A percentile compares a stretch with the other conserved stretches of the same genome.
Evolutionary conservation across 345 rosid genomes (phyloP).

Genomic region (Aurinia saxatilis): DNA sequence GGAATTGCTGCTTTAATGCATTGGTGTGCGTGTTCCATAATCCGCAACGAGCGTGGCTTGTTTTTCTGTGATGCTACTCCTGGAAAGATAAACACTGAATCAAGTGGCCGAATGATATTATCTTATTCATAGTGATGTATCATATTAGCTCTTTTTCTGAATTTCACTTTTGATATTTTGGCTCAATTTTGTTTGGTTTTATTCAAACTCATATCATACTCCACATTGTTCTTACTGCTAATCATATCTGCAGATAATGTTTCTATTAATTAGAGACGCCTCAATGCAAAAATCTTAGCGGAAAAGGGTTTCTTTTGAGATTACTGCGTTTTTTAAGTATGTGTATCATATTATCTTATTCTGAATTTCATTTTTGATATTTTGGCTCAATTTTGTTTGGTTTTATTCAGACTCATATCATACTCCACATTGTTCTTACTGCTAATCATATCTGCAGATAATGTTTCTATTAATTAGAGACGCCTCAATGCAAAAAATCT

Average conservation of each 20-base stretch:
- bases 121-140: background rate
- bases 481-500: background rate
- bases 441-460: background rate
- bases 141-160: background rate
- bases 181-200: background rate
- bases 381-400: background rate
- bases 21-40: background rate
- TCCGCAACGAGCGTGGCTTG: too few species aligned
- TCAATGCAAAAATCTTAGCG: background rate
- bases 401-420: background rate
- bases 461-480: too few species aligned
- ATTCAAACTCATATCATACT: background rate
- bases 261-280: too few species aligned
- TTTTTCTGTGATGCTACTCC: slow-evolving; percentile 1
- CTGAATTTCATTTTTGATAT: background rate
- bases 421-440: too few species aligned
- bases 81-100: background rate
- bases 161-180: background rate
- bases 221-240: too few species aligned
- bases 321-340: too few species aligned
- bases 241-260: background rate
- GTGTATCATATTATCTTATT: background rate
- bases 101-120: background rate
- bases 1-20: background rate
- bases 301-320: background rate